phyloP scores from a whole-genome alignment of 805 yeast species.

The Yamadazyma paraphyllophila region DNA sequence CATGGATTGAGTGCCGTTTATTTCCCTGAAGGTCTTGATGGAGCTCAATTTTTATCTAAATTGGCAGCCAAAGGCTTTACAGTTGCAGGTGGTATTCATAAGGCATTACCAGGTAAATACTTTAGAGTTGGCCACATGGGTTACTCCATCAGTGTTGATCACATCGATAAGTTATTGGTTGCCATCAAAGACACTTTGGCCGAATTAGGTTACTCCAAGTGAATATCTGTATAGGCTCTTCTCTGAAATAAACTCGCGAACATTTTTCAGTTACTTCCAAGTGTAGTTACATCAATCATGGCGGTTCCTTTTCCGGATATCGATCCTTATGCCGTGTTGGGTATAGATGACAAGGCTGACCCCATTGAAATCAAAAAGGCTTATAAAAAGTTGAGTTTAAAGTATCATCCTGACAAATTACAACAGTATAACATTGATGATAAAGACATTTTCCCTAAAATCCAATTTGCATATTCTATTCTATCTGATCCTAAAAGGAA shows the following conservation, averaged over 20 bases:
- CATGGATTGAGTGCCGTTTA: conserved; percentile 85
- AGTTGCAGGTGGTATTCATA: conserved; percentile 89
- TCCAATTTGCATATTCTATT: conserved; percentile 74
- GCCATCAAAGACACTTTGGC: conserved; percentile 33
- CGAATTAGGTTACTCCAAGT: conserved; percentile 18
- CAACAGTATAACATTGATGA: conserved; percentile 21
- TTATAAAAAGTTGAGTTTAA: conserved; percentile 61
- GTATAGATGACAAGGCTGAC: conserved; percentile 37
- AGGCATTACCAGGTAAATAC: conserved; percentile 73
- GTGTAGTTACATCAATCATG: conserved; percentile 15
- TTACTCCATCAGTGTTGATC: conserved; percentile 51
- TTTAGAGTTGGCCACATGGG: conserved; percentile 98
- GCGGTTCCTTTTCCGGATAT: conserved; percentile 50
- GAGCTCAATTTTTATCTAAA: conserved; percentile 59
- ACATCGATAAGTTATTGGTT: conserved; percentile 30
- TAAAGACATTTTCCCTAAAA: conserved; percentile 49
- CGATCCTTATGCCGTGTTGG: conserved; percentile 60
- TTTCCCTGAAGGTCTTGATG: conserved; percentile 72
- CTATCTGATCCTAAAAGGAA: conserved; percentile 58
- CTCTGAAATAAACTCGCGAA: neutral
- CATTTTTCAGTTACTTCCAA: neutral
- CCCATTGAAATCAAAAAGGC: conserved; percentile 62
- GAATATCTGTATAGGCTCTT: neutral
- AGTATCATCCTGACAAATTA: conserved; percentile 71
- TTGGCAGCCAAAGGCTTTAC: conserved; percentile 68